A percentile compares a stretch with the other conserved stretches of the same genome.
Conservation (phyloP, 306 rosid species). For the Glycine soja region DNA sequence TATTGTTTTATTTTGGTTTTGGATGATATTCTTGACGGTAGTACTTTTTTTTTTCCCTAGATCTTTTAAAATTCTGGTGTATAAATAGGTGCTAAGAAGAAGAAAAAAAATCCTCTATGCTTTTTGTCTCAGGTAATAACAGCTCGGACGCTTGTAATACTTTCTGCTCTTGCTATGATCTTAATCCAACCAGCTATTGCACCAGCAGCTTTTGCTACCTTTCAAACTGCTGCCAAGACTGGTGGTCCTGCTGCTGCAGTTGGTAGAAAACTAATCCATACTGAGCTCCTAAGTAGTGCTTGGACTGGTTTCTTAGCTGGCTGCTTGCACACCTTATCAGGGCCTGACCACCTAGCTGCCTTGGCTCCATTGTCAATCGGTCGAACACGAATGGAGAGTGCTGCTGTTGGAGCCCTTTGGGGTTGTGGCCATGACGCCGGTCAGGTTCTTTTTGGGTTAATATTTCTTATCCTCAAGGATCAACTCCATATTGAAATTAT, state of each 20-base stretch:
- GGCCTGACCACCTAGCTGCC: constrained; percentile 98
- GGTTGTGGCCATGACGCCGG: constrained; percentile 99
- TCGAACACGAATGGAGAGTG: constrained; percentile 82
- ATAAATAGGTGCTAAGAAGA: constrained; percentile 15
- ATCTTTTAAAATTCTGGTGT: neutral
- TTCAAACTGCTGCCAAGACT: constrained; percentile 65
- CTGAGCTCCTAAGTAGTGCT: constrained; percentile 82
- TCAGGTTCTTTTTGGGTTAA: constrained; percentile 83
- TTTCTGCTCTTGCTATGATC: constrained; percentile 72
- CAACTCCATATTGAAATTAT: constrained; percentile 85
- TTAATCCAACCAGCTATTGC: constrained; percentile 51
- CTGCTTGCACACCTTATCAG: constrained; percentile 94
- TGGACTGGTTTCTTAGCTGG: constrained; percentile 98
- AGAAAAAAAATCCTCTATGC: neutral
- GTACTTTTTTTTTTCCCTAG: neutral
- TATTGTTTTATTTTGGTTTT: neutral
- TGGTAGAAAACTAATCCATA: constrained; percentile 69
- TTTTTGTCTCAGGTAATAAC: constrained; percentile 61
- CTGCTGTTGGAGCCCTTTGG: constrained; percentile 97
- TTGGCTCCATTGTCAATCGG: constrained; percentile 97
- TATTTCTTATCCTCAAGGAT: constrained; percentile 84
- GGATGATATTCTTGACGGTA: neutral
- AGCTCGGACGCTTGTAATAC: constrained; percentile 57
- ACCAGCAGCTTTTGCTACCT: constrained; percentile 82
- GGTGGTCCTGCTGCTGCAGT: constrained; percentile 67